These are phyloP conservation scores for Rhizophora mangle DNA, from an alignment of 345 rosid genomes.

Conservation along the genomic window DNA sequence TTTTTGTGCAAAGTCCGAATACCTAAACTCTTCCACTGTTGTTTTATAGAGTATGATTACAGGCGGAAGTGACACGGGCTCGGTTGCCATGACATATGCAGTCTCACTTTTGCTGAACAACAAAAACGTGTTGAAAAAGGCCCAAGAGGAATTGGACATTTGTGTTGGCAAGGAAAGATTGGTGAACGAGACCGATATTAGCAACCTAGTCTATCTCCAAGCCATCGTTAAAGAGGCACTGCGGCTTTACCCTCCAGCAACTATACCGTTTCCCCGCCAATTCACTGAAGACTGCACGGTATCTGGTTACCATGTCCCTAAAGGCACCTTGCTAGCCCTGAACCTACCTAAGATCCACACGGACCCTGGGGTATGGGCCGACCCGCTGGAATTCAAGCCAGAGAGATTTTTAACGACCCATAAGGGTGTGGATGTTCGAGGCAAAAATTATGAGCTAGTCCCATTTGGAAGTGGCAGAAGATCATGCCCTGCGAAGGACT, in stretches of 20 bases:
- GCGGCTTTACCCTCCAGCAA: slow-evolving; percentile 54
- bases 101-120: slow-evolving; percentile 40
- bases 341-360: slow-evolving; percentile 54
- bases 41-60: neutral
- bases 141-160: slow-evolving; percentile 46
- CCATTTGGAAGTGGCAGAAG: slow-evolving; percentile 10
- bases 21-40: neutral
- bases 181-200: slow-evolving; percentile 50
- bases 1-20: no score
- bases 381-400: slow-evolving; percentile 6
- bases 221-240: slow-evolving; percentile 62
- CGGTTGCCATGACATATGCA: slow-evolving; percentile 7
- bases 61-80: slow-evolving; percentile 1
- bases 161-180: slow-evolving; percentile 43
- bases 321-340: slow-evolving; percentile 48
- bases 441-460: slow-evolving; percentile 5
- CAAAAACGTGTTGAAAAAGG: slow-evolving; percentile 35
- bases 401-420: slow-evolving; percentile 11
- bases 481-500: slow-evolving; percentile 5
- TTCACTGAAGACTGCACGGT: slow-evolving; percentile 50
- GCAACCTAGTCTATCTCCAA: slow-evolving; percentile 45
- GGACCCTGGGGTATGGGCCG: slow-evolving; percentile 12
- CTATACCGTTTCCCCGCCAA: slow-evolving; percentile 48
- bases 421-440: slow-evolving; percentile 11
- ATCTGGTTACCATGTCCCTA: slow-evolving; percentile 40